Conservation (phyloP, 805 yeast species). For the Schizosaccharomyces octosporus region DNA sequence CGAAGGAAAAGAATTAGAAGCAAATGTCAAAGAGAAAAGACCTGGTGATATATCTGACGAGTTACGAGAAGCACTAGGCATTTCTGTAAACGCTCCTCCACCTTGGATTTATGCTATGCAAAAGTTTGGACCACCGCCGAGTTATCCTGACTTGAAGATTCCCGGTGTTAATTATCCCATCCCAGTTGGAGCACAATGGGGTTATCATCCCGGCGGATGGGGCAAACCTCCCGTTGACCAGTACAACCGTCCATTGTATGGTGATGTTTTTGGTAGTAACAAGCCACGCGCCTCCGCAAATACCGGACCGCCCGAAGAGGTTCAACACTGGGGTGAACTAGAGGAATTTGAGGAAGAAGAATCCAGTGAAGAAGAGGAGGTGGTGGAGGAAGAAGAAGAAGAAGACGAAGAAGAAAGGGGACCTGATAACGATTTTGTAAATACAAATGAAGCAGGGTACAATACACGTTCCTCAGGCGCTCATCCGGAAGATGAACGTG, state of each 20-base stretch:
- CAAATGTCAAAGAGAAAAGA: slow-evolving; percentile 18
- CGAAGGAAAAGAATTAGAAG: slow-evolving; percentile 45
- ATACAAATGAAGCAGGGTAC: slow-evolving; percentile 9
- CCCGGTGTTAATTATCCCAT: slow-evolving; percentile 26
- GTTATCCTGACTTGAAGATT: slow-evolving; percentile 40
- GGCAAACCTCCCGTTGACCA: slow-evolving; percentile 17
- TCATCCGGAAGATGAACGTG: slow-evolving; percentile 6
- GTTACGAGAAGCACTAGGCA: slow-evolving; percentile 44
- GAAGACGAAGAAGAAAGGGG: slow-evolving; percentile 16
- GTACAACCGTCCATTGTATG: slow-evolving; percentile 14
- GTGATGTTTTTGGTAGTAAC: slow-evolving; percentile 13
- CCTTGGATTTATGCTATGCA: slow-evolving; percentile 64
- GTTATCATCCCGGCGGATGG: slow-evolving; percentile 18
- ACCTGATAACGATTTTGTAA: slow-evolving; percentile 6
- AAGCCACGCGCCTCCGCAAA: slow-evolving; percentile 2
- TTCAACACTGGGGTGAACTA: slow-evolving; percentile 16
- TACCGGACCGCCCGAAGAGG: slow-evolving; percentile 7
- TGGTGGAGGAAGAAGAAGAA: slow-evolving; percentile 16
- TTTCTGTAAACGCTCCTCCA: slow-evolving; percentile 33
- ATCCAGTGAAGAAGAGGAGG: slow-evolving; percentile 12
- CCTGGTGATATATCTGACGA: slow-evolving; percentile 50
- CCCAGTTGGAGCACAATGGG: slow-evolving; percentile 18
- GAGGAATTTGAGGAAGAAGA: slow-evolving; percentile 16
- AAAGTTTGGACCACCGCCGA: slow-evolving; percentile 58
- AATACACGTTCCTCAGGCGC: slow-evolving; percentile 10